Base-by-base conservation (phyloP, 2,329 filamentous ascomycete genomes). In the Polychaeton citri region DNA sequence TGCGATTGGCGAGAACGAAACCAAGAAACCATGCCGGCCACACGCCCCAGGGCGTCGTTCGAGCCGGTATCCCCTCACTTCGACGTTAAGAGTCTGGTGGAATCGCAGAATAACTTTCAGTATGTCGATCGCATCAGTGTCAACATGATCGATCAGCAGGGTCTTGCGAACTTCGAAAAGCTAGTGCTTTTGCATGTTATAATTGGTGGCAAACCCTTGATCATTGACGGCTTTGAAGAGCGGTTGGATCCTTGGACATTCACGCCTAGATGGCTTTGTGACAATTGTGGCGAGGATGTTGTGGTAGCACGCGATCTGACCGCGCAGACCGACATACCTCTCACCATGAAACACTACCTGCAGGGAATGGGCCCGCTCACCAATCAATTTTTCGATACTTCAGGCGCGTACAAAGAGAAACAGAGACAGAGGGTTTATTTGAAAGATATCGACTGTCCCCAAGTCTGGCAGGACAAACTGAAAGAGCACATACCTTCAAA, bases 381-480 rank as follows among this genome's bases (percentile, higher is more conserved):
- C 1, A 79, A 88, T 34, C 85, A 93, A 54, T 93, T 84, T 51
- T 68, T 66, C 46, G 59, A 63, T 66, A 80, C 69, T 6, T 65
- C 74, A 0, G 70, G 68, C 32, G 88, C 83, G 43, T 94, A 81
- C 54, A 78, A 78, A 40, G 81, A 92, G 44, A 76, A 83, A 42
- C 73, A 75, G 24, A 71, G 82, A 16, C 90, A 98, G 54, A 76
- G 90, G 9, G 74, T 96, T 2, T 98, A 98, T 55, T 64, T 96
- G 17, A 98, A 98, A 53, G 90, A 98, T 53, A 95, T 98, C 40
- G 90, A 98, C 56, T 95, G 87, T 47, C 90, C 90, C 1, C 64
- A 71, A 1, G 77, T 88, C 39, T 98, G 90, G 90, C 76, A 79
- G 35, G 72, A 88, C 19, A 78, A 82, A 39, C 63, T 98, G 13